Evolutionary conservation across 1,139 yeast species (phyloP), one percentile per base, ranked within the genome.

Genomic region (Candida sanyaensis): DNA sequence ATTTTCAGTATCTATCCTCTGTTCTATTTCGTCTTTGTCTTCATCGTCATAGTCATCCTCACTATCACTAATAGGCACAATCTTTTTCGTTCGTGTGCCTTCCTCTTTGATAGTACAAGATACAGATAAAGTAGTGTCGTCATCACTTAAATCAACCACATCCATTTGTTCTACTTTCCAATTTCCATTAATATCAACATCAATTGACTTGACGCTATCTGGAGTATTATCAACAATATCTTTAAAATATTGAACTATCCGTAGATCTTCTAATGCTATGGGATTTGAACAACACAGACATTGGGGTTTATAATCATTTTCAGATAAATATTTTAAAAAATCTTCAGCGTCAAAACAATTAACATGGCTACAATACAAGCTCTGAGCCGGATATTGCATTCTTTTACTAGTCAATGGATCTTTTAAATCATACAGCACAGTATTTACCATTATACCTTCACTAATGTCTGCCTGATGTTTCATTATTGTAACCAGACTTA

Each of bases 331-430:
- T 56, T 81, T 86, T 43, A 72, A 68, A 58, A 76, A 87, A 45
- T 83, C 78, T 27, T 71, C 61, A 0, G 83, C 85, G 64, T 87
- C 95, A 64, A 86, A 86, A 57, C 93, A 86, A 56, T 81, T 85
- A n/a, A 84, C 64, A 61, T 87, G 95, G 36, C 77, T 69, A 63
- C 93, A 87, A 47, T 66, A 71, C 0, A 73, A 66, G 2, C 88
- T 79, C 55, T 81, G 80, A 2, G 77, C 79, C 0, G 95, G 93
- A 50, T 73, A 66, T 48, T 71, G 69, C 76, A 87, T 81, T 51
- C 83, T 70, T n/a, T 78, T 72, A 54, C 78, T 82, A 1, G 88
- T 78, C 11, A 86, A 66, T 0, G 93, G 92, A 59, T 90, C 86
- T 49, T 75, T 75, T 45, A 87, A 66, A 17, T 86, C 74, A 42